Conservation (phyloP, 495 filamentous ascomycete species). For the Daldinia decipiens region DNA sequence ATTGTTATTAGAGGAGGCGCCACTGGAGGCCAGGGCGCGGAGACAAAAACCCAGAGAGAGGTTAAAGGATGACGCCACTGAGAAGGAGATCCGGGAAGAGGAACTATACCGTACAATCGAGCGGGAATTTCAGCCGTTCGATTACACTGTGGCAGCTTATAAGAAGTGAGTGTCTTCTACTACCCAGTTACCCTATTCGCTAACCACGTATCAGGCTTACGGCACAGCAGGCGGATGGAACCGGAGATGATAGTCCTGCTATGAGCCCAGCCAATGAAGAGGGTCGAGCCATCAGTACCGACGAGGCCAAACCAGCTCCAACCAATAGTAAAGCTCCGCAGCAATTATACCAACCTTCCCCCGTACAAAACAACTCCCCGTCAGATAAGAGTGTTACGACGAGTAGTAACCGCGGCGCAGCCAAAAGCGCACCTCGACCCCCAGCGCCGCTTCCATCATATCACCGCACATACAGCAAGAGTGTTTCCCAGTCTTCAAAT, state of each 20-base stretch:
- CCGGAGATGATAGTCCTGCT: slow-evolving; percentile 13
- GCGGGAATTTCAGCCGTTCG: slow-evolving; percentile 92
- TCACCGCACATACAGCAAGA: slow-evolving; percentile 58
- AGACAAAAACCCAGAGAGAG: slow-evolving; percentile 92
- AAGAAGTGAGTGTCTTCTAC: slow-evolving; percentile 60
- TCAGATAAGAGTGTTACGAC: slow-evolving; percentile 46
- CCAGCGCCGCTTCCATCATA: slow-evolving; percentile 60
- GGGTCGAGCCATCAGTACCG: slow-evolving; percentile 57
- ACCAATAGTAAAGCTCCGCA: slow-evolving; percentile 44
- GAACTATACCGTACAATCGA: slow-evolving; percentile 95
- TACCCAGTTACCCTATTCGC: slow-evolving; percentile 7
- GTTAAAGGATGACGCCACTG: slow-evolving; percentile 92
- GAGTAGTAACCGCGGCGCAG: slow-evolving; percentile 36
- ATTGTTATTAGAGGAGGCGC: slow-evolving; percentile 91
- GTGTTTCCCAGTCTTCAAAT: slow-evolving; percentile 50
- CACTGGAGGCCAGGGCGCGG: slow-evolving; percentile 89
- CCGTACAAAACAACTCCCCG: slow-evolving; percentile 32
- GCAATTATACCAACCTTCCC: slow-evolving; percentile 28
- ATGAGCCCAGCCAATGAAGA: slow-evolving; percentile 37
- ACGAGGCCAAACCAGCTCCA: slow-evolving; percentile 50
- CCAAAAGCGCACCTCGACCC: slow-evolving; percentile 27
- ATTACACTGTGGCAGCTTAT: slow-evolving; percentile 84
- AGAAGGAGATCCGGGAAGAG: slow-evolving; percentile 93
- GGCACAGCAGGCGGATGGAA: slow-evolving; percentile 22
- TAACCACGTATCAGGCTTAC: slow-evolving; percentile 35